A percentile compares a stretch with the other conserved stretches of the same genome.
These are phyloP conservation scores for Candida taoyuanica DNA, from an alignment of 805 yeast genomes.

Conservation along the genomic window DNA sequence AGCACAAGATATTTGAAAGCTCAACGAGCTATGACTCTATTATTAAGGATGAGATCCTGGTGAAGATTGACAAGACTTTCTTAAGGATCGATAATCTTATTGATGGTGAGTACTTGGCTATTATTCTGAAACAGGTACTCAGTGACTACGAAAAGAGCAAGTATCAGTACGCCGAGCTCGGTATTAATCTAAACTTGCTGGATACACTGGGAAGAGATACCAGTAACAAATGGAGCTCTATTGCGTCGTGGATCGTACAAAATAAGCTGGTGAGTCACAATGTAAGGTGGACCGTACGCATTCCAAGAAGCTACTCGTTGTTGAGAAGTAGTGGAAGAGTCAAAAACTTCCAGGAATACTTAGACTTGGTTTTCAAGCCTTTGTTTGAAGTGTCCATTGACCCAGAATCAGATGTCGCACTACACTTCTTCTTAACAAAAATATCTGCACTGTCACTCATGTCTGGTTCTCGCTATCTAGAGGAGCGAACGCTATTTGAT, in stretches of 20 bases:
- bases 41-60: slow-evolving; percentile 25
- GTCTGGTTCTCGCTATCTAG: slow-evolving; percentile 22
- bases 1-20: slow-evolving; percentile 21
- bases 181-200: slow-evolving; percentile 30
- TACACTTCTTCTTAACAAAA: slow-evolving; percentile 30
- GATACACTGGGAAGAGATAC: slow-evolving; percentile 15
- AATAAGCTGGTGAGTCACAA: slow-evolving; percentile 36
- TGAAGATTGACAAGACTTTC: slow-evolving; percentile 31
- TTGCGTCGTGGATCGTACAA: slow-evolving; percentile 33
- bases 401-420: slow-evolving; percentile 22
- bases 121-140: slow-evolving; percentile 30
- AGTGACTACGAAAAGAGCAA: slow-evolving; percentile 34
- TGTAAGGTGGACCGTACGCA: slow-evolving; percentile 35
- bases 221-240: slow-evolving; percentile 27
- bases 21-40: slow-evolving; percentile 19
- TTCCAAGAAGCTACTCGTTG: slow-evolving; percentile 30
- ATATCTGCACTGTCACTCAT: slow-evolving; percentile 32
- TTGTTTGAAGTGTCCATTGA: slow-evolving; percentile 27
- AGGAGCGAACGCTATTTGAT: slow-evolving; percentile 20
- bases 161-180: slow-evolving; percentile 35
- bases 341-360: slow-evolving; percentile 28
- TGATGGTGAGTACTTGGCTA: slow-evolving; percentile 36
- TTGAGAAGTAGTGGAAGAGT: slow-evolving; percentile 23
- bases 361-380: slow-evolving; percentile 31
- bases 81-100: slow-evolving; percentile 33